Evolutionary conservation across 768 basidiomycete genomes (phyloP).

Genomic region (Mycena vitilis): DNA sequence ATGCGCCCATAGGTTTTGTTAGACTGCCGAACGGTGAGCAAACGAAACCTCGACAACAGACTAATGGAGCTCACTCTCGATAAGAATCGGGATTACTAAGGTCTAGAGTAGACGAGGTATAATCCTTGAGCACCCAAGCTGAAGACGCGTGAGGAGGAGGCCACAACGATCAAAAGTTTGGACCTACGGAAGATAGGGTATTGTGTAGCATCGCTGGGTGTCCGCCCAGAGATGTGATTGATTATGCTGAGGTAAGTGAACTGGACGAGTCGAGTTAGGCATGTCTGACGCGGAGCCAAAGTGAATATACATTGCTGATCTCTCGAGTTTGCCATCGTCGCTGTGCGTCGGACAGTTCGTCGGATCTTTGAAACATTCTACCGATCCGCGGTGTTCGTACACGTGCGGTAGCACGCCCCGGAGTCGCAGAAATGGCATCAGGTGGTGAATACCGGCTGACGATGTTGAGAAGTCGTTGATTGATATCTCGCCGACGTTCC

Average conservation of each 20-base stretch:
- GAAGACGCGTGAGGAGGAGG: conserved; percentile 18
- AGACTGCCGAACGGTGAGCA: conserved; percentile 59
- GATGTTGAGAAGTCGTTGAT: conserved; percentile 62
- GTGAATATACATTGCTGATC: conserved; percentile 83
- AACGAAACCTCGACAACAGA: conserved; percentile 1
- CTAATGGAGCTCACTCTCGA: conserved; percentile 69
- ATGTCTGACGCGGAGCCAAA: not conserved
- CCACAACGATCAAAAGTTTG: not conserved
- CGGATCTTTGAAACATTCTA: conserved; percentile 63
- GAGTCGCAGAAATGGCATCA: conserved; percentile 53
- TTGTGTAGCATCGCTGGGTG: conserved; percentile 94
- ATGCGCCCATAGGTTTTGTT: conserved; percentile 90
- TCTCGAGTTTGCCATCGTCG: conserved; percentile 90
- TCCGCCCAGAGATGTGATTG: conserved; percentile 93
- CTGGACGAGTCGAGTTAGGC: conserved; percentile 49
- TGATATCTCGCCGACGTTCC: conserved; percentile 69
- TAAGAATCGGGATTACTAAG: conserved; percentile 70
- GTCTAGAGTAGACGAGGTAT: conserved; percentile 77
- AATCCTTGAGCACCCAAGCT: conserved; percentile 94
- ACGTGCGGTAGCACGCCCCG: conserved; percentile 62
- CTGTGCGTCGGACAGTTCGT: conserved; percentile 79
- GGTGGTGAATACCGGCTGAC: conserved; percentile 52
- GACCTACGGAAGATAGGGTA: conserved; percentile 90
- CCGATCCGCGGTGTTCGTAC: conserved; percentile 68
- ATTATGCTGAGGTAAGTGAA: conserved; percentile 91